Conservation (phyloP, 2,329 filamentous ascomycete genomes). For the Pyrenophora seminiperda region DNA sequence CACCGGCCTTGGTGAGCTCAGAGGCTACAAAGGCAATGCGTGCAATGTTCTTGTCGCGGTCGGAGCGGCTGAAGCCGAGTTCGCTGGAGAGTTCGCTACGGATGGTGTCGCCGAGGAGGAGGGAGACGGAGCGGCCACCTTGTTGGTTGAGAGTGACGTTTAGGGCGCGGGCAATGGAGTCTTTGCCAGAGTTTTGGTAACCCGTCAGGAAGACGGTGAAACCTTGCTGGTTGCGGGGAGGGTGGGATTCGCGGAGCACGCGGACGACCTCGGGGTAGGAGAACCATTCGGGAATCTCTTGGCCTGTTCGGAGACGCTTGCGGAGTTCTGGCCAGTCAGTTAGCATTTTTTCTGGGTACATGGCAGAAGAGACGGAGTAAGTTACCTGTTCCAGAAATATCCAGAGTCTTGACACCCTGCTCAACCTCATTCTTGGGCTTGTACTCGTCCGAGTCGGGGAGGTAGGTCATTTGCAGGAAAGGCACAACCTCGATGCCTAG, state of each 20-base stretch:
- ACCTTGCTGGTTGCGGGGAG: conserved; percentile 85
- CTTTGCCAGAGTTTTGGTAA: conserved; percentile 96
- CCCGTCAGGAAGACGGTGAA: conserved; percentile 99
- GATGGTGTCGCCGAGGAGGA: conserved; percentile 94
- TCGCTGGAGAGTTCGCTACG: conserved; percentile 91
- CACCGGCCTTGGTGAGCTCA: conserved; percentile 89
- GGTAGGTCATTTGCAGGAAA: conserved; percentile 99
- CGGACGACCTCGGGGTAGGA: conserved; percentile 98
- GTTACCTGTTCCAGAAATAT: conserved; percentile 58
- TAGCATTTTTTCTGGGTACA: background rate
- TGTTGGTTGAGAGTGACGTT: conserved; percentile 99
- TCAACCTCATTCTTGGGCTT: conserved; percentile 88
- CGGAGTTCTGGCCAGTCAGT: conserved; percentile 70
- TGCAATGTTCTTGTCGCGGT: conserved; percentile 92
- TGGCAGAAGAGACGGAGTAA: background rate
- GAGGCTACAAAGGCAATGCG: conserved; percentile 96
- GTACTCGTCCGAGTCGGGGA: conserved; percentile 97
- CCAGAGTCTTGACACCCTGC: conserved; percentile 75
- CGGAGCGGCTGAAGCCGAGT: conserved; percentile 90
- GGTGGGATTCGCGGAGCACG: conserved; percentile 95
- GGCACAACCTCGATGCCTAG: conserved; percentile 98
- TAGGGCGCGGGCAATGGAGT: conserved; percentile 91
- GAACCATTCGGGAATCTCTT: conserved; percentile 98
- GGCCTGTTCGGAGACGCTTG: conserved; percentile 84
- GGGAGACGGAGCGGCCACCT: conserved; percentile 89